Base-by-base conservation (phyloP, 2,329 filamentous ascomycete species). In the Fusarium avenaceum region DNA sequence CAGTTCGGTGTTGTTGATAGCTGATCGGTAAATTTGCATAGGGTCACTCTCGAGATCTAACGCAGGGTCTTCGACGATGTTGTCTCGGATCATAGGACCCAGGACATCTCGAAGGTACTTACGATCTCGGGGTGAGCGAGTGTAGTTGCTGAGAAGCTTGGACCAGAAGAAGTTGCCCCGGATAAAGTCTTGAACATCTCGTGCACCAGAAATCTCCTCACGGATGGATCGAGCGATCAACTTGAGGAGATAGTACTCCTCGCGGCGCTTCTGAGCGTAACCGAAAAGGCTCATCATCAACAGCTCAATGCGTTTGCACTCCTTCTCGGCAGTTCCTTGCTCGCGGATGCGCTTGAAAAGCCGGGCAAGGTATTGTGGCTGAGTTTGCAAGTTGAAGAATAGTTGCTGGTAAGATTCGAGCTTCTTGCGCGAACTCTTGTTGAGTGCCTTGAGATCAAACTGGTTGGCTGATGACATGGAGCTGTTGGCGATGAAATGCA, bases 1-100 rank as follows among this genome's bases (percentile, higher is more conserved):
- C 24, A 99, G 88, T 80, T 99, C 96, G 79, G 98, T 95, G 73
- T 99, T 97, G 81, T 96, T 98, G 81, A 99, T 96, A 15, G 93
- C 90, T 7, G 94, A 96, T 42, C 92, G 89, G 80, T 99, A 98
- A 58, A 99, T 99, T 73, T 98, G 95, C 84, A 98, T 91, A 0
- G 96, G 96, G 75, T 99, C 96, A 77, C 95, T 97, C 80, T 99
- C 96, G 26, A 99, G 85, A 76, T 99, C 95, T 33, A 99, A 84
- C 7, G 90, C 91, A 14, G 94, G 90, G 71, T 97, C 96, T 55
- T 97, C 96, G 55, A 98, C 90, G 74, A 99, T 94, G 75, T 96
- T 95, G 76, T 97, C 92, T 65, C 92, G 91, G 71, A 99, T 91
- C 47, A 99, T 80, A 2, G 92, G 90, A 0, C 94, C 93, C 6